These are phyloP conservation scores for Filobasidium floriforme DNA, from an alignment of 768 basidiomycete species.

Conservation along the genomic window DNA sequence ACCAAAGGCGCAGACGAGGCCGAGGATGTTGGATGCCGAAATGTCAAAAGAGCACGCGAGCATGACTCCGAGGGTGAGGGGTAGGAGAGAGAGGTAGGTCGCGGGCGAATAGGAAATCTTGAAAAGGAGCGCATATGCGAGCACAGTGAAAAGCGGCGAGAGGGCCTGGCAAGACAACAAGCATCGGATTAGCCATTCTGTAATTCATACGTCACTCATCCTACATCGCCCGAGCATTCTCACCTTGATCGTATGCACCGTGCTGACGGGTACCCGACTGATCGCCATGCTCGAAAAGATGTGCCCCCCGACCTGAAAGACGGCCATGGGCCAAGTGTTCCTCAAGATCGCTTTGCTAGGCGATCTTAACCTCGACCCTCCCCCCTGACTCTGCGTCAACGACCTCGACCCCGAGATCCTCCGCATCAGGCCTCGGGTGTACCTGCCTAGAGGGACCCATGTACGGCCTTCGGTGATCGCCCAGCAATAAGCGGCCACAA, in stretches of 20 bases:
- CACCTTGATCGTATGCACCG: conserved; percentile 98
- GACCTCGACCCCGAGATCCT: conserved; percentile 11
- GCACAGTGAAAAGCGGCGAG: conserved; percentile 93
- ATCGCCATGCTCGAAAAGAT: conserved; percentile 98
- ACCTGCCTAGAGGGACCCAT: conserved; percentile 9
- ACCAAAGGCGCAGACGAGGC: conserved; percentile 91
- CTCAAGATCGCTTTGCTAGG: conserved; percentile 67
- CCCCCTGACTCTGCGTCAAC: conserved; percentile 24
- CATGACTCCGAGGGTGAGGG: conserved; percentile 94
- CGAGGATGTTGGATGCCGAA: conserved; percentile 73
- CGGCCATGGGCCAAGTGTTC: conserved; percentile 86
- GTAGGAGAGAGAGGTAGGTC: conserved; percentile 89
- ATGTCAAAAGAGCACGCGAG: conserved; percentile 90
- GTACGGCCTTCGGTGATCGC: conserved; percentile 57
- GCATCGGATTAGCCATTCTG: conserved; percentile 6
- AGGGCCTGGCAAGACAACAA: conserved; percentile 59
- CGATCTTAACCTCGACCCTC: conserved; percentile 54
- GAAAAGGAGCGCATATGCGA: conserved; percentile 87
- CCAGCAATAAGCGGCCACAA: conserved; percentile 78
- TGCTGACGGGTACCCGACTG: conserved; percentile 89
- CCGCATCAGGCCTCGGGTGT: conserved; percentile 6
- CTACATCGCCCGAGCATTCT: conserved; percentile 26
- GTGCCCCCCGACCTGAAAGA: conserved; percentile 95
- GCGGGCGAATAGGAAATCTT: conserved; percentile 83
- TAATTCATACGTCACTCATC: not conserved